phyloP scores from a whole-genome alignment of 805 yeast genomes.

The Naumovozyma baii region DNA sequence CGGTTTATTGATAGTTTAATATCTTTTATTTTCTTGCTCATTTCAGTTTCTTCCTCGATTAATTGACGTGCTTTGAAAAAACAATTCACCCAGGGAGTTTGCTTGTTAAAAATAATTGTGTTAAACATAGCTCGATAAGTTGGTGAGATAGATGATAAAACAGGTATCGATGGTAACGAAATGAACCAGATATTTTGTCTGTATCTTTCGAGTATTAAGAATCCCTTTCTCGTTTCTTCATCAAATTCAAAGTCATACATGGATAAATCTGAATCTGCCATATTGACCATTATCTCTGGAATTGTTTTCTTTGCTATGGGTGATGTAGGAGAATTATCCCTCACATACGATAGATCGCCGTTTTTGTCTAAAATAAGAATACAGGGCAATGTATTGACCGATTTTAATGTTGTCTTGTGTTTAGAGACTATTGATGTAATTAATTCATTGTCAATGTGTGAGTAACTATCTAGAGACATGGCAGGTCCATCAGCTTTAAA shows the following conservation, averaged over 20 bases:
- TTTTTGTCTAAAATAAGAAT: slow-evolving; percentile 13
- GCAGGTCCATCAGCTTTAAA: slow-evolving; percentile 18
- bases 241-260: slow-evolving; percentile 77
- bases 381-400: slow-evolving; percentile 5
- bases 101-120: slow-evolving; percentile 34
- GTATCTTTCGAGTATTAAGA: slow-evolving; percentile 52
- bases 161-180: slow-evolving; percentile 31
- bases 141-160: slow-evolving; percentile 6
- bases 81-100: slow-evolving; percentile 61
- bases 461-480: slow-evolving; percentile 18
- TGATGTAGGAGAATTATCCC: slow-evolving; percentile 1
- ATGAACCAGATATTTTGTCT: slow-evolving; percentile 50
- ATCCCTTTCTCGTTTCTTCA: slow-evolving; percentile 48
- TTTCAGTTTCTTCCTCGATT: slow-evolving; percentile 28
- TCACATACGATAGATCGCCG: slow-evolving; percentile 15
- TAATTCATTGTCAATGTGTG: slow-evolving; percentile 19
- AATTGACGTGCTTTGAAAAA: slow-evolving; percentile 56
- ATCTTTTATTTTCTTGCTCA: neutral
- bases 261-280: slow-evolving; percentile 44
- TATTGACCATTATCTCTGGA: slow-evolving; percentile 15
- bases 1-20: neutral
- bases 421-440: slow-evolving; percentile 17
- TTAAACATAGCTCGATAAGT: slow-evolving; percentile 19
- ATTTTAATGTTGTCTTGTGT: slow-evolving; percentile 8
- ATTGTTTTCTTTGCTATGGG: neutral